Evolutionary conservation across 305 asterid genomes (phyloP), one percentile per base, ranked within the genome.

Genomic region (Ruellia speciosa): DNA sequence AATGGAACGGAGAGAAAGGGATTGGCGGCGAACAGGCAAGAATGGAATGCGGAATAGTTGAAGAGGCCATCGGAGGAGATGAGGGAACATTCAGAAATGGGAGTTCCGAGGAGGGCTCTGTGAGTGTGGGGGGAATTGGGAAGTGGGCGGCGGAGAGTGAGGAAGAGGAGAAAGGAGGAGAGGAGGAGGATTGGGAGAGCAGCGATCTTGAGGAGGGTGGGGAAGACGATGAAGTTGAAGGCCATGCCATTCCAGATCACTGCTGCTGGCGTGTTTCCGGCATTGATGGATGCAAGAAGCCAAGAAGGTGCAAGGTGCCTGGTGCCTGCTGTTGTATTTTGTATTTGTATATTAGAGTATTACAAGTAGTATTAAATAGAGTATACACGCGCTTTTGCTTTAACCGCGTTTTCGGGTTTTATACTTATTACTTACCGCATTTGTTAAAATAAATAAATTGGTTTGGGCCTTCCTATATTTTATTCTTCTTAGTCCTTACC

Each of bases 21-120:
- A 72, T 78, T 80, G 51, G 55, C 53, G 40, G 58, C 34, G 54
- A 90, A 80, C 53, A 84, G 58, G 74, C 96, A 90, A 51, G n/a
- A 65, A 54, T 85, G 94, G 68, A 83, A 48, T 24, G 84, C 75
- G 40, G 81, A 63, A 64, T 87, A 90, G 77, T 78, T 71, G 73
- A 90, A 56, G 54, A 90, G 57, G 79, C 89, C 90, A 72, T 75
- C 72, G 68, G 78, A 50, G 70, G 75, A 54, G 17, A 83, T 73
- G 68, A 72, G 68, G 52, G 75, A 60, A 79, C 96, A 90, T 39
- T 70, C 66, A 15, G 76, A 49, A 33, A 56, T 11, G 51, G 66
- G 52, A 62, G 66, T 5, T 60, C 14, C 8, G 73, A 69, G 77
- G 67, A 75, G 75, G 65, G 74, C 71, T 63, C 84, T 58, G 53